A percentile compares a stretch with the other conserved stretches of the same genome.
These are phyloP conservation scores for Stachybotrys echinatus DNA, from an alignment of 2,329 filamentous ascomycete genomes.

Conservation along the genomic window DNA sequence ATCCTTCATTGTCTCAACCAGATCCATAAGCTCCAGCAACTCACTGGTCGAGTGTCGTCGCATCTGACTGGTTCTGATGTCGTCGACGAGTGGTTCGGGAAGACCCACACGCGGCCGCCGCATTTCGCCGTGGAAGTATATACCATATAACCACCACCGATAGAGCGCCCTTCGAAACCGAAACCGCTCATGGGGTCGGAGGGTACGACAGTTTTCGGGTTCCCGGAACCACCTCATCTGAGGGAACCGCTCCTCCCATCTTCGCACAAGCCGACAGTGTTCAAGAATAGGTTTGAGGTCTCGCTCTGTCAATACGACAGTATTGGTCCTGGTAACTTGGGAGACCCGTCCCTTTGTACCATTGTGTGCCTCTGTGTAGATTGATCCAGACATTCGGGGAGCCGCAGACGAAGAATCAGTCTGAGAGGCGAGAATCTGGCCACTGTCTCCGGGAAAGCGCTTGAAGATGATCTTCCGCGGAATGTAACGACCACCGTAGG, in stretches of 20 bases:
- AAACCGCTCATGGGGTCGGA: constrained; percentile 35
- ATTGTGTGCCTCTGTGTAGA: constrained; percentile 16
- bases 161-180: constrained; percentile 46
- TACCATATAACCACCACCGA: constrained; percentile 49
- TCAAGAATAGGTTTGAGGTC: constrained; percentile 27
- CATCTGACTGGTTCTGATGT: constrained; percentile 36
- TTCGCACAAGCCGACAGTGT: constrained; percentile 28
- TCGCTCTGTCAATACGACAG: constrained; percentile 22
- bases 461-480: constrained; percentile 33
- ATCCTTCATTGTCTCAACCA: constrained; percentile 38
- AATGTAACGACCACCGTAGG: constrained; percentile 26
- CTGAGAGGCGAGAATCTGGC: constrained; percentile 16
- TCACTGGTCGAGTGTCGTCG: constrained; percentile 37
- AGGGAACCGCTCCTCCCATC: constrained; percentile 34
- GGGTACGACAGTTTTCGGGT: constrained; percentile 37
- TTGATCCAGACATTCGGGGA: background rate
- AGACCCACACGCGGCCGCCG: constrained; percentile 29
- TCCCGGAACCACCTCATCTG: constrained; percentile 41
- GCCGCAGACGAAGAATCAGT: constrained; percentile 5
- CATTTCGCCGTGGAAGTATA: constrained; percentile 43
- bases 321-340: constrained; percentile 7
- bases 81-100: constrained; percentile 32
- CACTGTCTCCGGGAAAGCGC: constrained; percentile 25
- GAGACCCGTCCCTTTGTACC: constrained; percentile 8
- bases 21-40: constrained; percentile 38